Base-by-base conservation (phyloP, 805 yeast genomes). In the Candida schatavii region DNA sequence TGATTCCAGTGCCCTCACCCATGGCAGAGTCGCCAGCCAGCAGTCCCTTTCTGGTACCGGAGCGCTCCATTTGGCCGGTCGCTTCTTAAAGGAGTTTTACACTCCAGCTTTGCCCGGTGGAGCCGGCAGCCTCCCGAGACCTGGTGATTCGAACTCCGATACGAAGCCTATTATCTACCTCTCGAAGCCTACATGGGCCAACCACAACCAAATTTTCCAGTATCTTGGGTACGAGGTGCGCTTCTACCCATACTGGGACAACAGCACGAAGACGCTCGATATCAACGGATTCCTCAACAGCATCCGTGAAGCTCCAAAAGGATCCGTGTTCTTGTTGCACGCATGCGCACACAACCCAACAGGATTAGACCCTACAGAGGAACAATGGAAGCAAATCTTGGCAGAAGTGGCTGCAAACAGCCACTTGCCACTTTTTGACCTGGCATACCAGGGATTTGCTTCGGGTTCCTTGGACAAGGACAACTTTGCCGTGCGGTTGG, bases 321-420 rank as follows among this genome's bases (percentile, higher is more conserved):
- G 95, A 37, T 88, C 96, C 13, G 59, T 88, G 35, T 81, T 91
- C 52, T 64, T 91, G 44, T 73, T 91, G 46, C 99, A 91, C 61
- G 89, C 98, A 3, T 90, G 97, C 64, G 98, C 98, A 26, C 99
- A 91, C 68, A 91, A 91, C 64, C 98, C 99, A 45, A 91, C 98
- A 18, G 99, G 98, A 32, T 80, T 91, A 52, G 99, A 91, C 63
- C 98, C 98, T 43, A 80, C 85, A 2, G 70, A 72, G 44, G 85
- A 77, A 39, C 85, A 91, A 68, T 91, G 99, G 99, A 62, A 62
- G 35, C 53, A 72, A 55, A 83, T 93, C 40, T 72, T 87, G 35
- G 72, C 75, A 34, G 83, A 80, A 20, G 68, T 88, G 48, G 75
- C 78, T 50, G 59, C 66, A 45, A 73, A 78, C 44, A 68, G 77